phyloP scores from a whole-genome alignment of 1,284 basidiomycete species.

The Irpex rosettiformis region DNA sequence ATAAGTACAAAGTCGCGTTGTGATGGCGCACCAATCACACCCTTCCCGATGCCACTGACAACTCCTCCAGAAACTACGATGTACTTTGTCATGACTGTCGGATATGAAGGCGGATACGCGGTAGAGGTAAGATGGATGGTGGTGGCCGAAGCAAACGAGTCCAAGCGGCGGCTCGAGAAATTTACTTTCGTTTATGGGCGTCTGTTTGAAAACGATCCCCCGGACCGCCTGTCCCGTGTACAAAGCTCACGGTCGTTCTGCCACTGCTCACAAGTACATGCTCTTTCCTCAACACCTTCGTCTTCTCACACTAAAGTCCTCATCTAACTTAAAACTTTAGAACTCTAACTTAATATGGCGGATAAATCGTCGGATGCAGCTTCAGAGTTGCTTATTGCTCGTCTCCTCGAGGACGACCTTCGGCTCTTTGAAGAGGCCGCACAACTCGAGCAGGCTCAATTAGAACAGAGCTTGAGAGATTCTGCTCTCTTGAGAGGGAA shows the following conservation, averaged over 20 bases:
- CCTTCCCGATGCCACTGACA: constrained; percentile 93
- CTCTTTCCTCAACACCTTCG: background rate
- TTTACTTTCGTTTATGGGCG: constrained; percentile 4
- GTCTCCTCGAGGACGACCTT: constrained; percentile 34
- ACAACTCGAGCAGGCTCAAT: constrained; percentile 30
- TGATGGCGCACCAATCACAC: constrained; percentile 77
- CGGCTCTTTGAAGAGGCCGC: constrained; percentile 28
- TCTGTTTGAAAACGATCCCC: background rate
- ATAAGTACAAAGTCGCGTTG: constrained; percentile 10
- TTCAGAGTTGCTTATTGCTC: constrained; percentile 28
- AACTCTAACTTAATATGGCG: background rate
- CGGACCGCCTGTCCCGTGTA: background rate
- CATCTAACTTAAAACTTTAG: background rate
- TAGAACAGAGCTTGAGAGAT: constrained; percentile 21
- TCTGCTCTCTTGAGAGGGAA: constrained; percentile 23
- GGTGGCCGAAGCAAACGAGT: constrained; percentile 4
- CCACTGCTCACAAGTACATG: background rate
- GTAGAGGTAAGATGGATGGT: background rate
- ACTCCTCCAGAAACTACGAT: constrained; percentile 91
- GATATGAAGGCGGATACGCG: background rate
- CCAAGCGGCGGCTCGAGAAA: background rate
- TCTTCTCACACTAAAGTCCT: background rate
- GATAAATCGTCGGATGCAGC: background rate
- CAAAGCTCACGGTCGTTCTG: too few species aligned
- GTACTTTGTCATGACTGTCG: constrained; percentile 74